phyloP scores from a whole-genome alignment of 306 rosid species.

The Quercus suber region DNA sequence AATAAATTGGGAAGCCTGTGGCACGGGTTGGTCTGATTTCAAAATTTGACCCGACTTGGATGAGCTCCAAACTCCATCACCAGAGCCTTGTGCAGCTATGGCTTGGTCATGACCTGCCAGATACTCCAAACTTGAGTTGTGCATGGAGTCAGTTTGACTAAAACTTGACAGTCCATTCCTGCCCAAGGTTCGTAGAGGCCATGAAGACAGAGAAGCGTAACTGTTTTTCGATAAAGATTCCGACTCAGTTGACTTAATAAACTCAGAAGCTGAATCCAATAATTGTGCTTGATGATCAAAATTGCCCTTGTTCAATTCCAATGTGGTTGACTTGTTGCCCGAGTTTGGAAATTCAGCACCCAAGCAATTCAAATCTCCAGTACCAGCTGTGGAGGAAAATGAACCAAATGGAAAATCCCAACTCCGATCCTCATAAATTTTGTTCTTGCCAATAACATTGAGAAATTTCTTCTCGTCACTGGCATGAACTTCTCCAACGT shows the following conservation, averaged over 20 bases:
- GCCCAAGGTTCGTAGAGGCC: background rate
- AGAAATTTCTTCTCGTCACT: conserved; percentile 4
- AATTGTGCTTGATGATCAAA: background rate
- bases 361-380: conserved; percentile 17
- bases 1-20: conserved; percentile 25
- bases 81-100: conserved; percentile 1
- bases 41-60: conserved; percentile 3
- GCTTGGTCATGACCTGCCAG: background rate
- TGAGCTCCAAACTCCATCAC: conserved; percentile 7
- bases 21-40: conserved; percentile 18
- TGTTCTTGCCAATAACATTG: background rate
- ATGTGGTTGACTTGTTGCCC: conserved; percentile 1
- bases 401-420: conserved; percentile 7
- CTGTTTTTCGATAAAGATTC: conserved; percentile 9
- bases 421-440: conserved; percentile 7
- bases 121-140: conserved; percentile 1
- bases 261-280: conserved; percentile 7
- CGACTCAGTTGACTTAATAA: conserved; percentile 1
- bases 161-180: conserved; percentile 9
- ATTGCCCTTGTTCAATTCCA: conserved; percentile 20
- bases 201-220: conserved; percentile 2
- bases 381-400: background rate
- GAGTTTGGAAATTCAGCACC: conserved; percentile 8
- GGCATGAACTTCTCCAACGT: conserved; percentile 5
- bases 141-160: conserved; percentile 9